A percentile compares a stretch with the other conserved stretches of the same genome.
These are phyloP conservation scores for Boletus pseudopeckii DNA, from an alignment of 768 basidiomycete species.

Conservation along the genomic window DNA sequence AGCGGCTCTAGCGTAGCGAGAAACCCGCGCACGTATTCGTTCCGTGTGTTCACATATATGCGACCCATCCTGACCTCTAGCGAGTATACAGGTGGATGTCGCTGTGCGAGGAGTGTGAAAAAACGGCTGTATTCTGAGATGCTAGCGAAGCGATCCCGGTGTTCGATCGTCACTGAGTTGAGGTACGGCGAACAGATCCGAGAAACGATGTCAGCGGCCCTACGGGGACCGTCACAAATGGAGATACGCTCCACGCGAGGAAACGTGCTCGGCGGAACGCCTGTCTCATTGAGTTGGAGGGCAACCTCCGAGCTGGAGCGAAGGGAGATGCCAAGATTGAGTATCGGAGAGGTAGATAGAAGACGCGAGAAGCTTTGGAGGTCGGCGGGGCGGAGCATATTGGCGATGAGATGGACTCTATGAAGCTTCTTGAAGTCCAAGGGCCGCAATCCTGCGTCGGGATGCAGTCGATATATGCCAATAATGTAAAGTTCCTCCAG, in stretches of 20 bases:
- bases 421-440: conserved; percentile 8
- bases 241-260: conserved; percentile 1
- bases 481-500: conserved; percentile 9
- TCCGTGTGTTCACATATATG: background rate
- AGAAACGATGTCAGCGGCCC: conserved; percentile 6
- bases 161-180: conserved; percentile 4
- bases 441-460: background rate
- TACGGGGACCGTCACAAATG: conserved; percentile 5
- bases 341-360: conserved; percentile 6
- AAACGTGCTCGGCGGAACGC: background rate
- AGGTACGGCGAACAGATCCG: conserved; percentile 10
- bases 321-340: conserved; percentile 4
- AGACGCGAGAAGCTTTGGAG: conserved; percentile 5
- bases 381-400: conserved; percentile 9
- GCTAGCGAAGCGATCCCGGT: background rate
- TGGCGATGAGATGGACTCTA: conserved; percentile 4
- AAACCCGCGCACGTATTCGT: conserved; percentile 5
- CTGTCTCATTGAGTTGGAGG: background rate
- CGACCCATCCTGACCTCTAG: conserved; percentile 7
- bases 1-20: conserved; percentile 4
- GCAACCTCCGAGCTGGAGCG: conserved; percentile 1
- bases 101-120: conserved; percentile 4
- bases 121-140: conserved; percentile 1
- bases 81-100: background rate
- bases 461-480: conserved; percentile 1